Conservation (phyloP, 805 yeast species). For the Danielia reshetovae region DNA sequence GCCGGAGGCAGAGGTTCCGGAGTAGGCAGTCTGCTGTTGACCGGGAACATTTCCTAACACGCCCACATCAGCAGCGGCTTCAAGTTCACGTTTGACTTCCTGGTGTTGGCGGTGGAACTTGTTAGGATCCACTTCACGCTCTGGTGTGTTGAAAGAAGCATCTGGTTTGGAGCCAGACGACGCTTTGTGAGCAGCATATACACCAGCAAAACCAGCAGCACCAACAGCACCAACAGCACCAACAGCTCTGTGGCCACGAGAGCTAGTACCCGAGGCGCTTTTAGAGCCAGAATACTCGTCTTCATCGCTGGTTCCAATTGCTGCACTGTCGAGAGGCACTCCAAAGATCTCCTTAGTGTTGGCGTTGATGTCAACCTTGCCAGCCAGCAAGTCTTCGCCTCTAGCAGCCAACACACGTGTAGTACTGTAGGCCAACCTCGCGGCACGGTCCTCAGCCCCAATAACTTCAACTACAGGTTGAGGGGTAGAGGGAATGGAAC, state of each 20-base stretch:
- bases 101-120: constrained; percentile 7
- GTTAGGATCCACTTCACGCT: constrained; percentile 9
- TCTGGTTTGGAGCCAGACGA: constrained; percentile 4
- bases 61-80: constrained; percentile 8
- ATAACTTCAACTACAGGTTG: constrained; percentile 29
- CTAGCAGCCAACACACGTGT: constrained; percentile 25
- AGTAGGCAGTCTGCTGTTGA: no score
- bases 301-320: neutral
- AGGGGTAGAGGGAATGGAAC: neutral
- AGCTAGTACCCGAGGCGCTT: neutral
- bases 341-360: constrained; percentile 31
- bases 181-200: neutral
- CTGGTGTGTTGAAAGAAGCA: constrained; percentile 7
- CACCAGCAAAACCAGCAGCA: constrained; percentile 8
- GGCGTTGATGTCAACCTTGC: constrained; percentile 32
- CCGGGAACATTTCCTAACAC: constrained; percentile 6
- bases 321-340: constrained; percentile 8
- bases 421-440: constrained; percentile 29
- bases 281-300: neutral
- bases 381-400: constrained; percentile 31
- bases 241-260: neutral
- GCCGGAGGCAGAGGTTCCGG: no score
- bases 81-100: constrained; percentile 7
- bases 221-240: constrained; percentile 1
- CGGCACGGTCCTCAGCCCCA: constrained; percentile 32